Base-by-base conservation (phyloP, 768 basidiomycete genomes). In the Collybiopsis luxurians region DNA sequence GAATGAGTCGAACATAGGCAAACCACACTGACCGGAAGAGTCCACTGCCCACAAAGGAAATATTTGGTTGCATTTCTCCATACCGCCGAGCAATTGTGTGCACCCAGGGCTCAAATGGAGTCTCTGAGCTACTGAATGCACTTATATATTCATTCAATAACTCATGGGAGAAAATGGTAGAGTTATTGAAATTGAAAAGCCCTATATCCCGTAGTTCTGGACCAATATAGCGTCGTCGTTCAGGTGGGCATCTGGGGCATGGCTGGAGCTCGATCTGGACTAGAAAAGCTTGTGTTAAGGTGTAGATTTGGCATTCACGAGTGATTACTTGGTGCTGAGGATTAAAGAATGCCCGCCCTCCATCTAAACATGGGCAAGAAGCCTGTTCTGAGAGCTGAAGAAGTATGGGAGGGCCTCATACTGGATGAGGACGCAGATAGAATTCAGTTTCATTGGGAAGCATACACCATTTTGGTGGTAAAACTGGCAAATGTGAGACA, bases 141-240 rank as follows among this genome's bases (percentile, higher is more conserved):
- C 58, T 63, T 1, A 70, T 73, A 45, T 72, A 75, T 36, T 70
- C 69, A 27, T 75, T 66, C 2, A 75, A 59, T 3, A 74, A 57
- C 15, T 71, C 64, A 43, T 73, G 71, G 1, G 71, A 57, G 50
- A 74, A 66, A 3, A 73, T 34, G 5, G 58, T 50, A 2, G 40
- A 51, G 57, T 74, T 73, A 43, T 75, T 73, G 39, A 62, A 66
- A 55, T 75, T 75, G 57, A 75, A 72, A 1, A 74, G 10, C 1
- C 72, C 71, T 10, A 62, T 12, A 2, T 62, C 51, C 6, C 56
- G 19, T 10, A 61, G 59, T 28, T 75, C 72, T 2, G 71, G 71
- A 4, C 72, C 71, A 43, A 74, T 67, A 30, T 53, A 68, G 4
- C 57, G 62, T 19, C 43, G 57, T 1, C 30, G 55, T 13, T 6